Evolutionary conservation across 1,139 yeast genomes (phyloP), one percentile per base, ranked within the genome.

Genomic region (Yamadazyma sp.): DNA sequence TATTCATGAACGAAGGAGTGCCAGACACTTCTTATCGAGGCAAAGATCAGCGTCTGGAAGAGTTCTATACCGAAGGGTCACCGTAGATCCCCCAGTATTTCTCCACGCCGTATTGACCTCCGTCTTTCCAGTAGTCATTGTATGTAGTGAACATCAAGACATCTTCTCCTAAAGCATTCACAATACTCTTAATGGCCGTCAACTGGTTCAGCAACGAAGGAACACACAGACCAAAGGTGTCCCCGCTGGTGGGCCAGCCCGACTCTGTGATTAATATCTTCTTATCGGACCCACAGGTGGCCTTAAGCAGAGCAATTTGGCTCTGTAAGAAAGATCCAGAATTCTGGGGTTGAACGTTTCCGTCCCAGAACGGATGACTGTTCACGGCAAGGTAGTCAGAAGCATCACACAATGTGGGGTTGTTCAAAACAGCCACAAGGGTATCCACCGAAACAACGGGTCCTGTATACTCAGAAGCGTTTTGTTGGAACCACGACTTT

Each of bases 361-460:
- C 83, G 62, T 83, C 89, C 70, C 86, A 85, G 77, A 71, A 85
- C 51, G 92, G 85, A 62, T 85, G 95, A 40, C 86, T 84, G 62
- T 84, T 85, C 51, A 83, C 85, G 22, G 92, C 92, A 63, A 85
- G 70, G 72, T 83, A 85, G 64, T 85, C 94, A 24, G 89, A 82
- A 54, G 67, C 62, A 35, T 71, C 64, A 70, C 95, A 86, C 60
- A 85, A 74, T 28, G 66, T 82, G 45, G 89, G 83, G 75, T 85
- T 82, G 65, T 72, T 71, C 46, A 78, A 71, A 49, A 82, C 80
- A 35, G 94, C 90, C 52, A 80, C 78, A 60, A 82, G 81, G 38
- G 95, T 85, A 61, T 86, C 95, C 43, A 83, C 92, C 15, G 89
- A 73, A 37, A 85, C 90, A 53, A 85, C 79, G 31, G 79, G 69